A percentile compares a stretch with the other conserved stretches of the same genome.
Evolutionary conservation across 805 yeast genomes (phyloP).

Genomic region (Candida incommunis): DNA sequence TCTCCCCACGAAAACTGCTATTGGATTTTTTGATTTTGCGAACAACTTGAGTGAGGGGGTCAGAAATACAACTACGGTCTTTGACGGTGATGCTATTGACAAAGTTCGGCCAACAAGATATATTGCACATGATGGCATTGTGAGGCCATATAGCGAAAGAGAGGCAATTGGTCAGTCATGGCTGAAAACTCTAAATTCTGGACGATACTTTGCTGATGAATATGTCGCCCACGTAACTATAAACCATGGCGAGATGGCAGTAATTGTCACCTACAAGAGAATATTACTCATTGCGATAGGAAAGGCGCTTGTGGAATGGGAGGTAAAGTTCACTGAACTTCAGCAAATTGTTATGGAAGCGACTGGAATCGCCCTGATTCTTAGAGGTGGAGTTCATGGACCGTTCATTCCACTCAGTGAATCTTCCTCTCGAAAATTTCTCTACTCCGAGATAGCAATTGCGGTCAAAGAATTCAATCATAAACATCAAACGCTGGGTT

Average conservation of each 20-base stretch:
- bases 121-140: constrained; percentile 53
- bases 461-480: constrained; percentile 70
- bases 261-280: constrained; percentile 58
- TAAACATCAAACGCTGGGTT: constrained; percentile 14
- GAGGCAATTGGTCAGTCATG: constrained; percentile 93
- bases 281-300: constrained; percentile 57
- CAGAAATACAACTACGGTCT: constrained; percentile 78
- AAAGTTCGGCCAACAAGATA: constrained; percentile 74
- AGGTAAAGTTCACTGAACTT: constrained; percentile 46
- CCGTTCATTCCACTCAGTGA: constrained; percentile 76
- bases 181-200: constrained; percentile 76
- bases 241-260: constrained; percentile 66
- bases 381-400: constrained; percentile 41
- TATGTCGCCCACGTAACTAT: constrained; percentile 78
- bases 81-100: constrained; percentile 64
- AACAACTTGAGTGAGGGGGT: constrained; percentile 90
- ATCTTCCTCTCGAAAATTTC: constrained; percentile 40
- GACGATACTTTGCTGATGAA: constrained; percentile 51
- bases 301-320: constrained; percentile 55
- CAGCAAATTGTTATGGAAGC: constrained; percentile 61
- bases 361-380: constrained; percentile 60
- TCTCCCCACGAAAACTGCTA: constrained; percentile 90
- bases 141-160: constrained; percentile 61
- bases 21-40: constrained; percentile 87
- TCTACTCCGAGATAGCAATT: constrained; percentile 58